Evolutionary conservation across 768 basidiomycete genomes (phyloP), one percentile per base, ranked within the genome.

Genomic region (Xanthoconium stramineum): DNA sequence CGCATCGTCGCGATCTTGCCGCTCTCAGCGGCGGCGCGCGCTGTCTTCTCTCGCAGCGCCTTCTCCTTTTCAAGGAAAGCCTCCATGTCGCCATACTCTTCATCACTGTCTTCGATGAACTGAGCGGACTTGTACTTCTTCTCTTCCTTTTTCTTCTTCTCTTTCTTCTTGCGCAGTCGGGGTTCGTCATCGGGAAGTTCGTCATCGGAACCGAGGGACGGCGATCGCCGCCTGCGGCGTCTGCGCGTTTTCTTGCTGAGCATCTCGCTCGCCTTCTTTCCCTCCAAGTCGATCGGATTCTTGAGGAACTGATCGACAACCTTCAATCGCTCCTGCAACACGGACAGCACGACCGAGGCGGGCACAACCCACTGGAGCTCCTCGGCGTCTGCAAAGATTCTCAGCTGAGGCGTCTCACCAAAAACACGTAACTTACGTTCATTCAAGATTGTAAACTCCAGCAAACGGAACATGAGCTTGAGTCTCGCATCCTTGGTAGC

Each of bases 51-150:
- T 46, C 89, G 79, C 64, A 83, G 69, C 49, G 58, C 75, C 64
- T 80, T 81, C 72, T 96, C 94, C 64, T 79, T 82, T 71, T 79
- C 86, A 55, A 94, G 83, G 79, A 97, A 97, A 6, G 78, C 83
- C 48, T 89, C 86, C 70, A 93, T 87, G 65, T 89, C 86, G 15
- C 82, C 89, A 55, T 83, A 83, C 69, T 92, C 91, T 53, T 78
- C 86, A 64, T 97, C 94, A 59, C 90, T 92, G 73, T 97, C 94
- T 66, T 89, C 85, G 68, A 96, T 94, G 69, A 95, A 91, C 69
- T 91, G 88, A 11, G 91, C 92, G 8, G 88, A 91, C 70, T 93
- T 94, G 78, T 90, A 94, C 56, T 76, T 76, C 74, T 85, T 80
- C 68, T 82, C 81, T 68, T 89, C 88, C 67, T 83, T 85, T 62